Base-by-base conservation (phyloP, 2,329 filamentous ascomycete species). In the Laburnicola sp. region DNA sequence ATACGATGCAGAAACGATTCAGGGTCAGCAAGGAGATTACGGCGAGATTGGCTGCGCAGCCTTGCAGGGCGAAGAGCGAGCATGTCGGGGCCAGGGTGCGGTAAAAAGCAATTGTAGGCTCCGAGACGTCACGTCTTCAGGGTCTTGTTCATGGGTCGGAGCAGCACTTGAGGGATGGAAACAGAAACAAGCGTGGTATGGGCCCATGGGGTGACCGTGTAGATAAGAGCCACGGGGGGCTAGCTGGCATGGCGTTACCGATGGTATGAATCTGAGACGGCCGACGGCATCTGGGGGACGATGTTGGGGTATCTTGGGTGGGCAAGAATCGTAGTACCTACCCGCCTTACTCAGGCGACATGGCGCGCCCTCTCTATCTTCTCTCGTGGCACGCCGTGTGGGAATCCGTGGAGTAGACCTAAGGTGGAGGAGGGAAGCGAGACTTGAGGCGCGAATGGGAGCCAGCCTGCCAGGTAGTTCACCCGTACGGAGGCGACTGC, bases 81-180 rank as follows among this genome's bases (percentile, higher is more conserved):
- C 27, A 37, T 36, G 9, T 25, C 16, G 26, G 44, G 39, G 37
- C 25, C 21, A 22, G 11, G 10, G 34, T 16, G 49, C 32, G 30
- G 30, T 10, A 45, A 51, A 46, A 51, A 51, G 42, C 48, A 51
- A 45, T 16, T 21, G 3, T 22, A 41, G 35, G 41, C 28, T 22
- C 6, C 9, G 36, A n/a, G 10, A 11, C 4, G 38, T 16, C 26
- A 27, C 35, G 31, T 7, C n/a, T 10, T 36, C 38, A 37, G 32
- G 31, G 31, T 50, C n/a, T 23, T 28, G n/a, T n/a, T n/a, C n/a
- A n/a, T 11, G 22, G 46, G 42, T 41, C 25, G 23, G 32, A 36
- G 37, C 37, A 16, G 23, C 3, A 23, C 10, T 28, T 40, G 22
- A n/a, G 31, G 38, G 11, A 42, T 31, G 21, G 46, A 30, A 36